phyloP scores from a whole-genome alignment of 192 early-diverging fungal genomes.

The Coemansia sp. region DNA sequence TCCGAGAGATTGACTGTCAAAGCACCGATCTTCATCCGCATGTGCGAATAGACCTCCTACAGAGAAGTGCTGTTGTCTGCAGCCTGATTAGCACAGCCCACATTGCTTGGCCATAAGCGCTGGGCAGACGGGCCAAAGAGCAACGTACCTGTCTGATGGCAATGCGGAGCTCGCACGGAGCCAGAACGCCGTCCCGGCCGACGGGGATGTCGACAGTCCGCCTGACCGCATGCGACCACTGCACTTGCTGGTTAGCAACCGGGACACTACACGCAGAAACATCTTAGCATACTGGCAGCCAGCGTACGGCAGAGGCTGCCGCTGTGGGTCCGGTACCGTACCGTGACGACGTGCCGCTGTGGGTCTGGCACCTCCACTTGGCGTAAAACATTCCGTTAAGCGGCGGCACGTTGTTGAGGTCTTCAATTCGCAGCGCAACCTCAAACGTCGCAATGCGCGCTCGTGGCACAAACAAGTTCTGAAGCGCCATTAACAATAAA shows the following conservation, averaged over 20 bases:
- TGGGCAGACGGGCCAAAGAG: not conserved
- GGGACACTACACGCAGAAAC: constrained; percentile 27
- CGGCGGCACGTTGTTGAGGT: constrained; percentile 79
- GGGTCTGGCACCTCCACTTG: constrained; percentile 66
- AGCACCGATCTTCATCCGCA: constrained; percentile 55
- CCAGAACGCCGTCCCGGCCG: constrained; percentile 69
- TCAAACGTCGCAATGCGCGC: constrained; percentile 68
- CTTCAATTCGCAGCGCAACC: constrained; percentile 62
- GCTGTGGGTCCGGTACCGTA: not conserved
- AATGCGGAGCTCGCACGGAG: constrained; percentile 71
- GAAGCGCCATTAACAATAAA: constrained; percentile 38
- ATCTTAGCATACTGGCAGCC: not conserved
- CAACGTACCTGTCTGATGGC: constrained; percentile 64
- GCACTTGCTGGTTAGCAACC: constrained; percentile 55
- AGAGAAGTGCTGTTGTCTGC: not conserved
- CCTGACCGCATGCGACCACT: constrained; percentile 60
- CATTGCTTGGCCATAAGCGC: not conserved
- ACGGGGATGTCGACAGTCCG: constrained; percentile 63
- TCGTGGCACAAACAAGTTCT: constrained; percentile 68
- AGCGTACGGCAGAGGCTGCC: no score
- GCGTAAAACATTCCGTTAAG: constrained; percentile 76
- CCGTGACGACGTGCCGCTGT: constrained; percentile 39
- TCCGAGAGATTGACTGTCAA: constrained; percentile 79
- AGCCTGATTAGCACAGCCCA: not conserved
- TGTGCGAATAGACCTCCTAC: constrained; percentile 52